Evolutionary conservation across 148 eudicot species (phyloP).

Genomic region (Camellia sinensis): DNA sequence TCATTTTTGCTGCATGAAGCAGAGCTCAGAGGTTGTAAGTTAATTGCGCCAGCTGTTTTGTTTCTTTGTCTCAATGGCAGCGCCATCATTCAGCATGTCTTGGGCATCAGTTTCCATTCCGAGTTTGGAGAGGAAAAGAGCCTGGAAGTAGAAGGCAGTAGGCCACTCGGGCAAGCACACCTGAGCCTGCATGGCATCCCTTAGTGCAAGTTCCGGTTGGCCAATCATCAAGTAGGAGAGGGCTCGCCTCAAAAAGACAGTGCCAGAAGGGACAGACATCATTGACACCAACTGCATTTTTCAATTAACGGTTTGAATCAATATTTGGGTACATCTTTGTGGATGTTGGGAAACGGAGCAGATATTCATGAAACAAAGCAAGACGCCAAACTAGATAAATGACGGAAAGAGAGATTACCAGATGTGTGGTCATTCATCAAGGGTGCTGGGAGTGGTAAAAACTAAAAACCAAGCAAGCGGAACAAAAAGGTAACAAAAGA

Average conservation of each 20-base stretch:
- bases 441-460: background rate
- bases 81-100: conserved; percentile 93
- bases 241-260: conserved; percentile 81
- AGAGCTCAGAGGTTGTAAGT: background rate
- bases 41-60: conserved; percentile 79
- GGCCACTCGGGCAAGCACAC: conserved; percentile 99
- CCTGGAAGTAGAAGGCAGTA: conserved; percentile 90
- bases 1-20: background rate
- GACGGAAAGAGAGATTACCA: background rate
- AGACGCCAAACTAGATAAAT: background rate
- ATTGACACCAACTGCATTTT: conserved; percentile 66
- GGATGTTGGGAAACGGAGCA: background rate
- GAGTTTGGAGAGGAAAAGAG: conserved; percentile 86
- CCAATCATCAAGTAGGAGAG: conserved; percentile 81
- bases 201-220: conserved; percentile 81
- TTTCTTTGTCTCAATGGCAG: conserved; percentile 77
- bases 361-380: background rate
- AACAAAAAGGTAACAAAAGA: background rate
- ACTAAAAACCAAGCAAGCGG: background rate
- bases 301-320: background rate
- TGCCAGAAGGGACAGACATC: conserved; percentile 91
- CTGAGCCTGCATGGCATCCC: conserved; percentile 99
- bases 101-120: conserved; percentile 99
- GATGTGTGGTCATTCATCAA: background rate
- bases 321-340: background rate